These are phyloP conservation scores for Malassezia obtusa DNA, from an alignment of 1,284 basidiomycete genomes.

Conservation along the genomic window DNA sequence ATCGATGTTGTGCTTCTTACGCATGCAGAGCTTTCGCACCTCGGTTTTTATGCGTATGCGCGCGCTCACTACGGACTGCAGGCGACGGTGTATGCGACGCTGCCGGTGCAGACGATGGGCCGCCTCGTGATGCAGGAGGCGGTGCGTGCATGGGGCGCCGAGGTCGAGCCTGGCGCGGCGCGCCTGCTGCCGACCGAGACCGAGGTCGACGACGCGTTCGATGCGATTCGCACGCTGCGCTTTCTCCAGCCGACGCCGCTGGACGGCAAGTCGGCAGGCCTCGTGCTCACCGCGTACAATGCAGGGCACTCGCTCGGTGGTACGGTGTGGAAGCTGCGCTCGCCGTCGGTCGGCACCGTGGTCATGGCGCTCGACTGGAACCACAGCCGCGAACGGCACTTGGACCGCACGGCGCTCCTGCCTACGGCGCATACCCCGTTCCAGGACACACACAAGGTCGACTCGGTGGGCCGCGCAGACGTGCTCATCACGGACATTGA, in stretches of 20 bases:
- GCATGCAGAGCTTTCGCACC: conserved; percentile 78
- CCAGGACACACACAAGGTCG: conserved; percentile 12
- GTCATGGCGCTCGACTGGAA: conserved; percentile 93
- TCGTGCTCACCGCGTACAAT: conserved; percentile 91
- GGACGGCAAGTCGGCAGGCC: conserved; percentile 54
- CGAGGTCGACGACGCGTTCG: conserved; percentile 89
- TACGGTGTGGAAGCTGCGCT: conserved; percentile 95
- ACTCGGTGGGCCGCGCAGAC: conserved; percentile 38
- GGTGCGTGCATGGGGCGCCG: conserved; percentile 31
- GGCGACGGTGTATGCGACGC: conserved; percentile 87
- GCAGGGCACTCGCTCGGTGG: conserved; percentile 93
- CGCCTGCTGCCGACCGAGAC: conserved; percentile 62
- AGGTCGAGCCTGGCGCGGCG: conserved; percentile 31
- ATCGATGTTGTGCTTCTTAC: conserved; percentile 82
- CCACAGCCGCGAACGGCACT: conserved; percentile 88
- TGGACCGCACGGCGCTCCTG: conserved; percentile 73
- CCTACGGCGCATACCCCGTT: conserved; percentile 17
- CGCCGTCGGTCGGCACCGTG: conserved; percentile 87
- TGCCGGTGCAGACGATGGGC: conserved; percentile 93
- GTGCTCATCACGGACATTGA: conserved; percentile 88
- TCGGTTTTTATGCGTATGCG: conserved; percentile 84
- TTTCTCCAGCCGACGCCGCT: conserved; percentile 93
- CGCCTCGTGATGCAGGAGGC: conserved; percentile 58
- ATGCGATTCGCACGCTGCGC: conserved; percentile 77
- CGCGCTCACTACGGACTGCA: conserved; percentile 74